Conservation (phyloP, 2,329 filamentous ascomycete genomes). For the Alternaria alternata region DNA sequence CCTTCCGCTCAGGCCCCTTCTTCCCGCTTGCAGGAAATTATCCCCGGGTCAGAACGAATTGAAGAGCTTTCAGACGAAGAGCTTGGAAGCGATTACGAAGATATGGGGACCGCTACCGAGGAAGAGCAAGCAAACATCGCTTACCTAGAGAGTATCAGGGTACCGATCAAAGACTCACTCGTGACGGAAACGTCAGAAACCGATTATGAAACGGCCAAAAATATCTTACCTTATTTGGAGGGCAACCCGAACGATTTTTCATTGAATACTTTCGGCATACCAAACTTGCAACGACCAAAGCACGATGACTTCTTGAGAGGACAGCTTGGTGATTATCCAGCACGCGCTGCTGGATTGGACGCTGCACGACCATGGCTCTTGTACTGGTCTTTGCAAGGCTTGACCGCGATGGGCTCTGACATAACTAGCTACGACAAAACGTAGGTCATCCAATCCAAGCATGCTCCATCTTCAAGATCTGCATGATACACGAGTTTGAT, state of each 20-base stretch:
- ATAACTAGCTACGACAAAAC: conserved; percentile 69
- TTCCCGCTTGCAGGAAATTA: conserved; percentile 39
- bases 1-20: conserved; percentile 30
- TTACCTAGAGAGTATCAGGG: conserved; percentile 40
- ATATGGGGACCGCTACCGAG: conserved; percentile 41
- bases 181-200: conserved; percentile 71
- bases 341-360: conserved; percentile 77
- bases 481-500: not conserved
- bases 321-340: conserved; percentile 68
- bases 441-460: conserved; percentile 50
- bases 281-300: conserved; percentile 71
- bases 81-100: conserved; percentile 47
- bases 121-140: conserved; percentile 41
- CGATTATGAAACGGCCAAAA: conserved; percentile 73
- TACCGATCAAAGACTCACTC: conserved; percentile 71
- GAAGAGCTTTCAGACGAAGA: conserved; percentile 47
- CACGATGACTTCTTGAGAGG: conserved; percentile 69
- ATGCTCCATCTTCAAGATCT: not conserved
- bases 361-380: conserved; percentile 92
- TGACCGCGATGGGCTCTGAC: conserved; percentile 81
- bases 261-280: conserved; percentile 77
- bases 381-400: conserved; percentile 85
- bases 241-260: conserved; percentile 59
- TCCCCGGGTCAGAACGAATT: conserved; percentile 36
- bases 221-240: conserved; percentile 73